Conservation (phyloP, 1,284 basidiomycete species). For the Meripilus lineatus region DNA sequence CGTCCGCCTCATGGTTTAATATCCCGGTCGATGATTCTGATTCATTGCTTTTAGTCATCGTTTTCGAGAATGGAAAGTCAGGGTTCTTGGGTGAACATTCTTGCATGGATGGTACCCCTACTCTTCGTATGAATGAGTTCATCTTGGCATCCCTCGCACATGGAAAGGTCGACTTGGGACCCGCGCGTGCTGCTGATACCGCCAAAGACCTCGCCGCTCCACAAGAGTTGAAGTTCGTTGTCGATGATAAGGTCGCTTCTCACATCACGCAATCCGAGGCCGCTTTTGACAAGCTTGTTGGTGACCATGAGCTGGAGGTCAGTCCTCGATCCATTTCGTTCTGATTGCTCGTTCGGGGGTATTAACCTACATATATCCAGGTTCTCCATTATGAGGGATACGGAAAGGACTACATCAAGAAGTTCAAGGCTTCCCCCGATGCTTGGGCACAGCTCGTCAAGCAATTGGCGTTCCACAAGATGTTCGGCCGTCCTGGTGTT, state of each 20-base stretch:
- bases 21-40: background rate
- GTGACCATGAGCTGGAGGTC: constrained; percentile 78
- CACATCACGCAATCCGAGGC: constrained; percentile 53
- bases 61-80: constrained; percentile 90
- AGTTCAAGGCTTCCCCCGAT: constrained; percentile 87
- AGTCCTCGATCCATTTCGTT: too few species aligned
- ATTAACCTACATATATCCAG: constrained; percentile 27
- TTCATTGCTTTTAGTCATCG: constrained; percentile 60
- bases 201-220: constrained; percentile 50
- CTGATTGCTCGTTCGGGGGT: constrained; percentile 1
- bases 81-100: constrained; percentile 91
- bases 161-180: constrained; percentile 74
- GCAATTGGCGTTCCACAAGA: constrained; percentile 92
- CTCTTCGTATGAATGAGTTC: constrained; percentile 94
- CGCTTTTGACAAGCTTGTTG: constrained; percentile 77
- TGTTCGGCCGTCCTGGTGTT: constrained; percentile 74
- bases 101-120: constrained; percentile 96
- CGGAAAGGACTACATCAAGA: constrained; percentile 89
- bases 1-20: constrained; percentile 24
- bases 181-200: constrained; percentile 37
- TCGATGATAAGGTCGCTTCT: constrained; percentile 54
- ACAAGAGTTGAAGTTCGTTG: constrained; percentile 67
- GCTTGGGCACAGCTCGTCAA: constrained; percentile 95
- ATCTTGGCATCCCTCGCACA: constrained; percentile 74
- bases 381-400: constrained; percentile 89